These are phyloP conservation scores for Serendipita sp. DNA, from an alignment of 768 basidiomycete species.

Conservation along the genomic window DNA sequence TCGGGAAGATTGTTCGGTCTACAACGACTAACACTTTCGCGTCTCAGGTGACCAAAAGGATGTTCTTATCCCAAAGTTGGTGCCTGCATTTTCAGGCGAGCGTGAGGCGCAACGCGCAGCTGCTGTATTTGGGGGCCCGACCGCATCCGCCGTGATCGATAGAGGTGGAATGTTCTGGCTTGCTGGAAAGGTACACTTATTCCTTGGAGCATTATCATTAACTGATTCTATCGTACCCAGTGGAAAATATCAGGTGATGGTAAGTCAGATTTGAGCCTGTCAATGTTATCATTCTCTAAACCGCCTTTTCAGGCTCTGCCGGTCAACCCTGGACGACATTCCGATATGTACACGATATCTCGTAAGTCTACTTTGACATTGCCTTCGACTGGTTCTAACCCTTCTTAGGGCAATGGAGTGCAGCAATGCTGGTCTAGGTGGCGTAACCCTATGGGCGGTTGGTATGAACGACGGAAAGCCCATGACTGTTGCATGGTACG, in stretches of 20 bases:
- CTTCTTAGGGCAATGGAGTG: constrained; percentile 39
- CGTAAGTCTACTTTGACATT: constrained; percentile 28
- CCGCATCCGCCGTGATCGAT: constrained; percentile 72
- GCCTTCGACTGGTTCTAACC: constrained; percentile 11
- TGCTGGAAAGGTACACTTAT: constrained; percentile 49
- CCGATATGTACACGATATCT: constrained; percentile 72
- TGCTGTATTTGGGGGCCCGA: constrained; percentile 56
- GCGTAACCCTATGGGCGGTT: constrained; percentile 75
- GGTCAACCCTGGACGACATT: constrained; percentile 81
- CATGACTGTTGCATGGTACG: constrained; percentile 63
- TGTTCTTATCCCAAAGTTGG: constrained; percentile 57
- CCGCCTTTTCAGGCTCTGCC: constrained; percentile 43
- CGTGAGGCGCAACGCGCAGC: neutral
- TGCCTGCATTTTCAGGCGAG: constrained; percentile 45
- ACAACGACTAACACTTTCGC: neutral
- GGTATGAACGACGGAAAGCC: constrained; percentile 50
- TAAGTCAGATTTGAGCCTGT: constrained; percentile 13
- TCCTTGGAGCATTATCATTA: constrained; percentile 6
- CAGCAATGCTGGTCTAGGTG: constrained; percentile 56
- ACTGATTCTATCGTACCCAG: constrained; percentile 25
- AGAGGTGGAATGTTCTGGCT: constrained; percentile 75
- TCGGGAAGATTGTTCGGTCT: neutral
- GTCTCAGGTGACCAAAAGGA: constrained; percentile 55
- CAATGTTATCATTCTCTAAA: neutral
- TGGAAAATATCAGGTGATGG: constrained; percentile 96